Base-by-base conservation (phyloP, 257 asterid species). In the Solanum chiquidenum region DNA sequence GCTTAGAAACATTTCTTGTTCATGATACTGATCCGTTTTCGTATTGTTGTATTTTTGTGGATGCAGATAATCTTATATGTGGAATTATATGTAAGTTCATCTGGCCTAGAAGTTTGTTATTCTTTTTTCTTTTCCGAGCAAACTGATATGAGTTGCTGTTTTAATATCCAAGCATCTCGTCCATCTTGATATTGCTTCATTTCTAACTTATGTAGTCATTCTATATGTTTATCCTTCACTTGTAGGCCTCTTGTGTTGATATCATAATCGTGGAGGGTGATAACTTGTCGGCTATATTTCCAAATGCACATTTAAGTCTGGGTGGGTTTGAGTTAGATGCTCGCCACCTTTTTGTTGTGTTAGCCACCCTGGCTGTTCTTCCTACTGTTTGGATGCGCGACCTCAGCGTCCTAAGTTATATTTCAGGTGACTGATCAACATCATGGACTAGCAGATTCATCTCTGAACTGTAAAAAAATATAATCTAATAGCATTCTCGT, bases 201-300 rank as follows among this genome's bases (percentile, higher is more conserved):
- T 85, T 86, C 33, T 42, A 42, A 66, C 60, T 21, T 69, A 69
- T 69, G 9, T 18, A 42, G n/a, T 42, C 40, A 71, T 71, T 69
- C 88, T 71, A 40, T 86, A 16, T 31, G 7, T 71, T 27, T 71
- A 66, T 64, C 83, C 71, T 44, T 86, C 71, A 44, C 85, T 86
- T 71, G 89, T 95, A 96, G 99, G 98, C 98, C 37, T 92, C 97
- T 88, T 96, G 99, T 62, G 94, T 97, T 49, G 99, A 97, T 86
- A 94, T 94, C 87, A 94, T 97, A 86, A 97, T 96, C 87, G 88
- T 97, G 93, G 99, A 97, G 92, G 92, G 98, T 29, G 99, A 97
- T 88, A 97, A 97, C 87, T 88, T 97, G 91, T 92, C 99, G 5
- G 92, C 98, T 38, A 88, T 97, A 89, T 97, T 95, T 90, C 99